Evolutionary conservation across 306 rosid genomes (phyloP).

Genomic region (Prosopis cineraria): DNA sequence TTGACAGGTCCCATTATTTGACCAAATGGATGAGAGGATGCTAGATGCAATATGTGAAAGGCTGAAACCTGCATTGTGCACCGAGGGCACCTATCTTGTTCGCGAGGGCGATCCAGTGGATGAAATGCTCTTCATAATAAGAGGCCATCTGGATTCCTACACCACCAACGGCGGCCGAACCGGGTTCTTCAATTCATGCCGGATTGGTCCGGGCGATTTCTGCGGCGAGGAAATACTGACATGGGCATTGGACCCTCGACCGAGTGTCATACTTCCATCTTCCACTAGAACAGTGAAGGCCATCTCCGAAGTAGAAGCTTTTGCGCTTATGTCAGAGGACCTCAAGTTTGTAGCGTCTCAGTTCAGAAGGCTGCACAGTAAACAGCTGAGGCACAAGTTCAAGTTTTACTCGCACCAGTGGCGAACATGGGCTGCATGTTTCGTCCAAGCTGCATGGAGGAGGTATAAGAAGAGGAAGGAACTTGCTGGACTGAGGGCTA

Average conservation of each 20-base stretch:
- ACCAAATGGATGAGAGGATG: conserved; percentile 97
- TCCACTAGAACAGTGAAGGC: conserved; percentile 89
- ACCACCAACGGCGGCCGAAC: conserved; percentile 92
- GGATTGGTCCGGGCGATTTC: conserved; percentile 82
- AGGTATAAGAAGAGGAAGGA: conserved; percentile 59
- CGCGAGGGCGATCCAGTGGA: conserved; percentile 94
- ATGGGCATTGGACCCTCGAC: conserved; percentile 93
- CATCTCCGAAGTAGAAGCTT: conserved; percentile 87
- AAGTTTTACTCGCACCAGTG: conserved; percentile 90
- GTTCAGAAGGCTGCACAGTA: conserved; percentile 78
- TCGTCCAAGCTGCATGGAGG: conserved; percentile 90
- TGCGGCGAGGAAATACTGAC: conserved; percentile 93
- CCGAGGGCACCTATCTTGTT: conserved; percentile 74
- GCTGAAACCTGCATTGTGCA: conserved; percentile 79
- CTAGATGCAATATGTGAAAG: conserved; percentile 95
- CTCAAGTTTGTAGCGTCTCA: conserved; percentile 87
- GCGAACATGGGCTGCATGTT: conserved; percentile 88
- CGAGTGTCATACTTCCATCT: conserved; percentile 69
- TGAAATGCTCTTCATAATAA: conserved; percentile 86
- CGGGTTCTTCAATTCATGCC: conserved; percentile 90
- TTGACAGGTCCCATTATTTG: conserved; percentile 78
- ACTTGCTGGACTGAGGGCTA: conserved; percentile 63
- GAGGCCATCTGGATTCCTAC: conserved; percentile 92
- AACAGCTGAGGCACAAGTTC: conserved; percentile 81
- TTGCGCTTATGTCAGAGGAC: conserved; percentile 90